Conservation (phyloP, 2,329 filamentous ascomycete species). For the Cephalotrichum gorgonifer region DNA sequence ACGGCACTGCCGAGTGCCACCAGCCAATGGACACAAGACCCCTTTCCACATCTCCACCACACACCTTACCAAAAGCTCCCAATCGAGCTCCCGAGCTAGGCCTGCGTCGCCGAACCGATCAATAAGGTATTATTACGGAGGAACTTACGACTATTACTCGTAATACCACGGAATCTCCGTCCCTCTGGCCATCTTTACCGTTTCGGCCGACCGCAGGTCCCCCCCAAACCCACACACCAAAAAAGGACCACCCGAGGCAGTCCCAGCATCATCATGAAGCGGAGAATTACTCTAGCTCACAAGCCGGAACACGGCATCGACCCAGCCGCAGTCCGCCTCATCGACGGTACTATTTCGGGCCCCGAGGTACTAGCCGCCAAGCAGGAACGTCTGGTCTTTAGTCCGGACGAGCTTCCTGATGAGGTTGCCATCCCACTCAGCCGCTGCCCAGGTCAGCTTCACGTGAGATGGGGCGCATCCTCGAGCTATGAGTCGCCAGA, state of each 20-base stretch:
- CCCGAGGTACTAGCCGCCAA: constrained; percentile 54
- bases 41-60: background rate
- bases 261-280: constrained; percentile 55
- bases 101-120: background rate
- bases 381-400: constrained; percentile 70
- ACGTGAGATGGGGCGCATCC: constrained; percentile 68
- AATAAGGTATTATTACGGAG: background rate
- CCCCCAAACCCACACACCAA: background rate
- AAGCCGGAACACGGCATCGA: constrained; percentile 53
- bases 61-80: background rate
- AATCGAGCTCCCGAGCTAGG: background rate
- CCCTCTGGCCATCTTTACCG: background rate
- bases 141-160: too few relatives aligned
- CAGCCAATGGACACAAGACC: background rate
- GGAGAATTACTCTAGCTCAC: constrained; percentile 71
- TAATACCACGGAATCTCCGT: too few relatives aligned
- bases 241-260: constrained; percentile 8
- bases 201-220: constrained; percentile 2
- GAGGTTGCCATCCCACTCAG: constrained; percentile 54
- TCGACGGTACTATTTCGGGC: constrained; percentile 41
- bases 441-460: constrained; percentile 56
- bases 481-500: constrained; percentile 45
- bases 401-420: constrained; percentile 60
- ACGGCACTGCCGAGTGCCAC: background rate
- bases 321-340: constrained; percentile 51